phyloP scores from a whole-genome alignment of 148 eudicot genomes.

The Amaranthus palmeri region DNA sequence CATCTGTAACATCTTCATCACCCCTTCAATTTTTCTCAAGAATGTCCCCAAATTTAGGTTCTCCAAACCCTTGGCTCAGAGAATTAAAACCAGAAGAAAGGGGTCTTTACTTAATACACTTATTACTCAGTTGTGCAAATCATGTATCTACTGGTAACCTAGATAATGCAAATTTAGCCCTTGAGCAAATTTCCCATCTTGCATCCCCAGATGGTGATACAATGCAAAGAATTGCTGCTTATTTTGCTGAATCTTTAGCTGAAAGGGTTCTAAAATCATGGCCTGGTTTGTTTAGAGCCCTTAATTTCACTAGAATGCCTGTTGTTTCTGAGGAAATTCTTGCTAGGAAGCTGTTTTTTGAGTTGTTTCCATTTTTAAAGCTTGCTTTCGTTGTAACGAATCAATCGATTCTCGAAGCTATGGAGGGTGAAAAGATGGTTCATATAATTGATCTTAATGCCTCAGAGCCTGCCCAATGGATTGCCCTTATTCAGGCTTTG shows the following conservation, averaged over 20 bases:
- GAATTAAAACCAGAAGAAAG: conserved; percentile 93
- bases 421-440: conserved; percentile 97
- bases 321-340: conserved; percentile 51
- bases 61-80: conserved; percentile 65
- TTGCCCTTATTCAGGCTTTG: conserved; percentile 73
- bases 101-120: conserved; percentile 80
- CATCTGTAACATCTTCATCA: conserved; percentile 80
- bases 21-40: conserved; percentile 59
- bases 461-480: conserved; percentile 79
- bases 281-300: conserved; percentile 86
- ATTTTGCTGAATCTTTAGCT: conserved; percentile 85
- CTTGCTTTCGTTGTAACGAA: conserved; percentile 71
- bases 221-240: conserved; percentile 92
- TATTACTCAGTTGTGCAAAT: conserved; percentile 80
- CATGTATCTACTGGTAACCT: conserved; percentile 72
- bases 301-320: conserved; percentile 53
- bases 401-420: conserved; percentile 80
- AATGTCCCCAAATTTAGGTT: conserved; percentile 62
- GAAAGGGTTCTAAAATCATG: conserved; percentile 70
- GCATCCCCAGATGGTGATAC: conserved; percentile 89
- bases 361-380: conserved; percentile 75
- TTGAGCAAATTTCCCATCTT: conserved; percentile 82
- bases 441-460: conserved; percentile 86
- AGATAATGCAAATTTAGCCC: conserved; percentile 72
- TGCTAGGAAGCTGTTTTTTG: conserved; percentile 61